These are phyloP conservation scores for Cryptosporidium felis DNA, from an alignment of 169 alveolate species.

Conservation along the genomic window DNA sequence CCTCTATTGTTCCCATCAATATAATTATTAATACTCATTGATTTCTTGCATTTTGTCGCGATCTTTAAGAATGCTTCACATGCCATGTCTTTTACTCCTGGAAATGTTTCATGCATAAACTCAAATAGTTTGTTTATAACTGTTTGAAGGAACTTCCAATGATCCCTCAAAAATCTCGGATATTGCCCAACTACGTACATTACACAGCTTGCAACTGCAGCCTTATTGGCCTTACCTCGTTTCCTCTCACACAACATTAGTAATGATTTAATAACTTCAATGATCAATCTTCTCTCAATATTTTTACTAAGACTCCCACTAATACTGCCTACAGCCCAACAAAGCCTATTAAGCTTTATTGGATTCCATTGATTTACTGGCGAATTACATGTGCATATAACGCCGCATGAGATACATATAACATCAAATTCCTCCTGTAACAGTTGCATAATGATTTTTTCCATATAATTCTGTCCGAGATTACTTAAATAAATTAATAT, in stretches of 20 bases:
- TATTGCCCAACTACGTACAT: conserved; percentile 99
- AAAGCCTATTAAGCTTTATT: conserved; percentile 87
- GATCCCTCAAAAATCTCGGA: conserved; percentile 95
- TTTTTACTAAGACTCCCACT: conserved; percentile 94
- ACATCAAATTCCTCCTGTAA: conserved; percentile 87
- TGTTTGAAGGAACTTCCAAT: conserved; percentile 97
- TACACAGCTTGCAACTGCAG: conserved; percentile 89
- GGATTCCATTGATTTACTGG: conserved; percentile 79
- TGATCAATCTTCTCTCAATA: conserved; percentile 93
- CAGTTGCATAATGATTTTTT: conserved; percentile 88
- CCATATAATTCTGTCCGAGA: conserved; percentile 93
- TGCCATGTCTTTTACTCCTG: conserved; percentile 99
- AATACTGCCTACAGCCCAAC: conserved; percentile 97
- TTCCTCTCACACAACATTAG: conserved; percentile 95
- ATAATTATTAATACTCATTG: conserved; percentile 75
- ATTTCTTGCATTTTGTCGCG: conserved; percentile 89
- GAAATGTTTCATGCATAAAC: conserved; percentile 98
- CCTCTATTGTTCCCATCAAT: conserved; percentile 7
- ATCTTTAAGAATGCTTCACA: conserved; percentile 95
- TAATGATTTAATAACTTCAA: conserved; percentile 90
- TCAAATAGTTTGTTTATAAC: conserved; percentile 98
- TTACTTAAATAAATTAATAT: conserved; percentile 93
- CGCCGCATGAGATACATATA: conserved; percentile 29
- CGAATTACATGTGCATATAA: conserved; percentile 40
- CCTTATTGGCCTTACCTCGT: conserved; percentile 96